Evolutionary conservation across 225 moss, liverwort and hornwort genomes (phyloP).

Genomic region (Neckera pumila): DNA sequence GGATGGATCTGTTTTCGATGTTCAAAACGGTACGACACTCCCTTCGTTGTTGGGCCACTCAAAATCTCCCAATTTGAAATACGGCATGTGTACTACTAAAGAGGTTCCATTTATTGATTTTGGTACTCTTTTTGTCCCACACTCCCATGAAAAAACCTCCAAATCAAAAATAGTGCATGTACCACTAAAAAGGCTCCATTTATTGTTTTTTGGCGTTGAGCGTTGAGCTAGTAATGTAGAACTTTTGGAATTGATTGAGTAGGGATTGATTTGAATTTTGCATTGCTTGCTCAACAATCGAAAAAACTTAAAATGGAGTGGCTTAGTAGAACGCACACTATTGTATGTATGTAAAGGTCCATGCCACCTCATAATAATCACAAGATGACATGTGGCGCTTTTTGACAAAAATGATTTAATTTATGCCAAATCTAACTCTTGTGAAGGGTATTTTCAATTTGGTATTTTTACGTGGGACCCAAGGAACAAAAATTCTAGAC

Average conservation of each 20-base stretch:
- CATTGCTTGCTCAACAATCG: not conserved
- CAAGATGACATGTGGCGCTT: no score
- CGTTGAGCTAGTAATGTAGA: not conserved
- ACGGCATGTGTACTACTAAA: not conserved
- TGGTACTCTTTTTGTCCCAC: fast-evolving
- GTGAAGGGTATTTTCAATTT: not conserved
- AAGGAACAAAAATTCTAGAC: no score
- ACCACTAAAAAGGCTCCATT: no score
- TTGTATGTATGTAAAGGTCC: no score
- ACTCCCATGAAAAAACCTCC: no score
- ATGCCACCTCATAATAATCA: no score
- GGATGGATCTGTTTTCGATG: not conserved
- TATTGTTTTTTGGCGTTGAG: no score
- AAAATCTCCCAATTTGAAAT: not conserved
- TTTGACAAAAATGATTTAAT: no score
- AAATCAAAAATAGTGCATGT: not conserved
- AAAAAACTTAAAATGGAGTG: not conserved
- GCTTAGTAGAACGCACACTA: not conserved
- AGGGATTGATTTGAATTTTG: not conserved
- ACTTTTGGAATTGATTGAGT: not conserved
- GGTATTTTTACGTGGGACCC: fast-evolving
- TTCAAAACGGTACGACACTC: not conserved
- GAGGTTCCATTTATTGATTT: not conserved
- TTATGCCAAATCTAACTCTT: no score
- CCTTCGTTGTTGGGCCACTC: fast-evolving